These are phyloP conservation scores for Euphrasia arctica DNA, from an alignment of 305 asterid species.

Conservation along the genomic window DNA sequence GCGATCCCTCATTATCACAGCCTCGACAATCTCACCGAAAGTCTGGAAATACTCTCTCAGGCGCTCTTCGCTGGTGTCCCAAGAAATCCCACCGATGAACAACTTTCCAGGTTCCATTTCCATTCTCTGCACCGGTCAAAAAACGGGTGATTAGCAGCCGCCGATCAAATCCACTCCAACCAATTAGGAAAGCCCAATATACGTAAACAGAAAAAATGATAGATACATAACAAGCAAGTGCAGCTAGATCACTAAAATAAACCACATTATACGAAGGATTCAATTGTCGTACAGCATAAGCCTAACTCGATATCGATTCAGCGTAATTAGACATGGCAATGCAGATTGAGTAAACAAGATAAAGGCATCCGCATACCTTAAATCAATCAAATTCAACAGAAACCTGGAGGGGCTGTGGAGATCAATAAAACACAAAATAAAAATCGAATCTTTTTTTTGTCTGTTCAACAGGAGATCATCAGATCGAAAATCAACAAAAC, in stretches of 20 bases:
- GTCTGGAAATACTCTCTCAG: conserved; percentile 65
- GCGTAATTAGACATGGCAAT: conserved; percentile 33
- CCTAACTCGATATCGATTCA: conserved; percentile 23
- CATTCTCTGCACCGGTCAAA: conserved; percentile 44
- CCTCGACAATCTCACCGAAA: conserved; percentile 81
- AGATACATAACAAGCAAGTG: conserved; percentile 27
- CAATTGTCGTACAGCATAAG: conserved; percentile 16
- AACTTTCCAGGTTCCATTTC: conserved; percentile 75
- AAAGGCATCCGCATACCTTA: conserved; percentile 24
- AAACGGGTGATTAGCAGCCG: conserved; percentile 25
- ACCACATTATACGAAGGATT: conserved; percentile 19
- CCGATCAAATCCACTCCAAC: conserved; percentile 19
- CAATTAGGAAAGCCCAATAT: conserved; percentile 12
- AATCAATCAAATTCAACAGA: conserved; percentile 32
- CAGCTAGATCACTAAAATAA: conserved; percentile 28
- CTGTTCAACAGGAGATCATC: conserved; percentile 42
- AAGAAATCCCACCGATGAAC: conserved; percentile 91
- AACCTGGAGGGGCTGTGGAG: conserved; percentile 34
- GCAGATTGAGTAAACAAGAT: conserved; percentile 43
- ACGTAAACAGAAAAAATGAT: conserved; percentile 14
- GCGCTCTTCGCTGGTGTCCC: conserved; percentile 90
- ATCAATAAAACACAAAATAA: conserved; percentile 28
- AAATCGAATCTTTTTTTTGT: conserved; percentile 25
- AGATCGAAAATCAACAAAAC: conserved; percentile 56
- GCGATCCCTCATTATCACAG: conserved; percentile 89